A percentile compares a stretch with the other conserved stretches of the same genome.
Conservation (phyloP, 1,284 basidiomycete species). For the Rhodotorula sp. region DNA sequence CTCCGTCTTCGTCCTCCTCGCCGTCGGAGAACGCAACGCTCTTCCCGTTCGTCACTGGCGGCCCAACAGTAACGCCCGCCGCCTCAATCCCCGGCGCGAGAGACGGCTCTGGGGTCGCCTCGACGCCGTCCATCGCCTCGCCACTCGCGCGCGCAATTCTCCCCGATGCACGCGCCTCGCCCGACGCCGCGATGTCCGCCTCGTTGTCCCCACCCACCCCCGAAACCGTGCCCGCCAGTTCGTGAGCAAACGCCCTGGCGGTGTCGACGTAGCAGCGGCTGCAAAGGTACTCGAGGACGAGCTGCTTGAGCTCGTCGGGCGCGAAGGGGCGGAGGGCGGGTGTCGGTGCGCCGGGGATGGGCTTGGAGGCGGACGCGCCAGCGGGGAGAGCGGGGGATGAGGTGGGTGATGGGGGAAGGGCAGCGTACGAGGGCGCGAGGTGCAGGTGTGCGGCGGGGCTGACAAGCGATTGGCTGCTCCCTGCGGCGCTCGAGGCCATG, state of each 20-base stretch:
- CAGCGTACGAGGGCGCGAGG: slow-evolving; percentile 23
- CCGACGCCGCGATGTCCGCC: not conserved
- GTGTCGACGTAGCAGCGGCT: slow-evolving; percentile 71
- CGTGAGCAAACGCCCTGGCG: slow-evolving; percentile 68
- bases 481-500: not conserved
- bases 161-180: not conserved
- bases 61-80: not conserved
- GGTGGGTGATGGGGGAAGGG: not conserved
- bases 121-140: slow-evolving; percentile 37
- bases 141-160: not conserved
- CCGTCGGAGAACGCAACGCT: slow-evolving; percentile 13
- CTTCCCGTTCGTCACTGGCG: slow-evolving; percentile 3
- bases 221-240: slow-evolving; percentile 53
- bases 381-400: not conserved
- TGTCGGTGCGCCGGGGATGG: not conserved
- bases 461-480: not conserved
- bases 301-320: slow-evolving; percentile 53
- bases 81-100: not conserved
- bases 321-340: slow-evolving; percentile 4
- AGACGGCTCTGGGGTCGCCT: slow-evolving; percentile 30
- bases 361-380: not conserved
- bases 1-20: not conserved
- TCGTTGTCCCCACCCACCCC: slow-evolving; percentile 2
- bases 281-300: slow-evolving; percentile 77
- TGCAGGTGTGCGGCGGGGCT: slow-evolving; percentile 25